phyloP scores from a whole-genome alignment of 139 green algal species.

The Micractinium sp. region DNA sequence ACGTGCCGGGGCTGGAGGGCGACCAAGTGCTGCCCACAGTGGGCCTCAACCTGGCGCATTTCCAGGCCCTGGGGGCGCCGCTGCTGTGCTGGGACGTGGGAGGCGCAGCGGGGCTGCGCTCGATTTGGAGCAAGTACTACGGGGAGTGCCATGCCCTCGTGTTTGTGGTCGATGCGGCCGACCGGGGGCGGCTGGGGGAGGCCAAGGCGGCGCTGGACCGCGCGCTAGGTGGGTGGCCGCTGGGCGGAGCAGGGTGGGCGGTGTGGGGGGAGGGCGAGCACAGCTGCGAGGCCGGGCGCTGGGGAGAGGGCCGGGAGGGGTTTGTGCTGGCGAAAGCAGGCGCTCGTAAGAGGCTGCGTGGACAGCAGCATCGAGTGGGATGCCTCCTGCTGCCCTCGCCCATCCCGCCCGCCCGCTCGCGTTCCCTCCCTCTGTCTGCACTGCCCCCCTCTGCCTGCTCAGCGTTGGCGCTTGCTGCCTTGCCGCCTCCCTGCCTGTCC shows the following conservation, averaged over 20 bases:
- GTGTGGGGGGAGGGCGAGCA: too few species aligned
- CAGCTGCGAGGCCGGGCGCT: too few species aligned
- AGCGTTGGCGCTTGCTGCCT: too few species aligned
- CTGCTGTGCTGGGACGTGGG: constrained; percentile 97
- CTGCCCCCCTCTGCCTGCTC: background rate
- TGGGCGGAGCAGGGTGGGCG: too few species aligned
- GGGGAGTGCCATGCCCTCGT: constrained; percentile 90
- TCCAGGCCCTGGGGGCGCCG: constrained; percentile 49
- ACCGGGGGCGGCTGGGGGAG: constrained; percentile 62
- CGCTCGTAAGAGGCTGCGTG: too few species aligned
- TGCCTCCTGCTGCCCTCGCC: too few species aligned
- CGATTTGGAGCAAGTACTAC: constrained; percentile 99
- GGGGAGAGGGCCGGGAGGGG: too few species aligned
- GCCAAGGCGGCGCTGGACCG: constrained; percentile 70
- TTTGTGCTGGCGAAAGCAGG: too few species aligned
- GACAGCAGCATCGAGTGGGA: too few species aligned
- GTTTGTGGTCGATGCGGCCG: constrained; percentile 87
- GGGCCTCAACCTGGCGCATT: constrained; percentile 64
- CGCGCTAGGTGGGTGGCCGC: constrained; percentile 58
- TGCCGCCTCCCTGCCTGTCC: background rate
- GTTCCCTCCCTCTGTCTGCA: too few species aligned
- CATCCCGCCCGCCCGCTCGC: too few species aligned
- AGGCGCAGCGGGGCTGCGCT: constrained; percentile 75
- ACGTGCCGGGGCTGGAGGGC: constrained; percentile 63
- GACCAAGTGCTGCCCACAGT: constrained; percentile 92